Conservation (phyloP, 495 filamentous ascomycete genomes). For the Chaetomium tenue region DNA sequence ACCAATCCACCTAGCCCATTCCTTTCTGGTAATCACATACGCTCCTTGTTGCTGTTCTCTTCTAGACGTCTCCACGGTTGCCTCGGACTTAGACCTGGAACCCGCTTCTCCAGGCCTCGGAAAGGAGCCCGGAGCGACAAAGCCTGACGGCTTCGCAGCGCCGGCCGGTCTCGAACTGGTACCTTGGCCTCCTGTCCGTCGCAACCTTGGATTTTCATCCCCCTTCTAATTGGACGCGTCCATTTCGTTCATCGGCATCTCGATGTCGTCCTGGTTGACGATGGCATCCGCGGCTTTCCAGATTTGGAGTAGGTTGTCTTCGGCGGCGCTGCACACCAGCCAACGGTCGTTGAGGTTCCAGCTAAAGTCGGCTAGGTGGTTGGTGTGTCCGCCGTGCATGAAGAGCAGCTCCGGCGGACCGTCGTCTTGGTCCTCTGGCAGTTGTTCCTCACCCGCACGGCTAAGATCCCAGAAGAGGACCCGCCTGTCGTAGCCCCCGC, state of each 20-base stretch:
- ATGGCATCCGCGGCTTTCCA: constrained; percentile 94
- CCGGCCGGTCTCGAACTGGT: neutral
- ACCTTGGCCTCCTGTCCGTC: neutral
- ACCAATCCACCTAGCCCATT: constrained; percentile 8
- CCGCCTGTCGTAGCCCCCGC: constrained; percentile 85
- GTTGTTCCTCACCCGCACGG: constrained; percentile 88
- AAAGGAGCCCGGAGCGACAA: too few relatives aligned
- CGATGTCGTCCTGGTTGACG: constrained; percentile 75
- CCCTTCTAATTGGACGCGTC: constrained; percentile 45
- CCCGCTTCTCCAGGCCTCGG: neutral
- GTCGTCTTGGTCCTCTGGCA: constrained; percentile 92
- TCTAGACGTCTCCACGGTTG: constrained; percentile 2
- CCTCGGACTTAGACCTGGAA: neutral
- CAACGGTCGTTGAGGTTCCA: constrained; percentile 97
- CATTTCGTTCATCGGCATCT: constrained; percentile 75
- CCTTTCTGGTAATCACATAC: constrained; percentile 18
- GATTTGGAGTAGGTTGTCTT: constrained; percentile 94
- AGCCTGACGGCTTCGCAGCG: neutral
- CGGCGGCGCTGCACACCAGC: constrained; percentile 89
- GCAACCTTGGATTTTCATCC: constrained; percentile 8
- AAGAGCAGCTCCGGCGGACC: constrained; percentile 96
- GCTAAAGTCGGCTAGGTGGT: constrained; percentile 91
- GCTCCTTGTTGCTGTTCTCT: neutral
- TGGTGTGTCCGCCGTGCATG: constrained; percentile 99
- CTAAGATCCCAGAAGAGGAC: constrained; percentile 96